Conservation (phyloP, 345 rosid species). For the Salix exigua region DNA sequence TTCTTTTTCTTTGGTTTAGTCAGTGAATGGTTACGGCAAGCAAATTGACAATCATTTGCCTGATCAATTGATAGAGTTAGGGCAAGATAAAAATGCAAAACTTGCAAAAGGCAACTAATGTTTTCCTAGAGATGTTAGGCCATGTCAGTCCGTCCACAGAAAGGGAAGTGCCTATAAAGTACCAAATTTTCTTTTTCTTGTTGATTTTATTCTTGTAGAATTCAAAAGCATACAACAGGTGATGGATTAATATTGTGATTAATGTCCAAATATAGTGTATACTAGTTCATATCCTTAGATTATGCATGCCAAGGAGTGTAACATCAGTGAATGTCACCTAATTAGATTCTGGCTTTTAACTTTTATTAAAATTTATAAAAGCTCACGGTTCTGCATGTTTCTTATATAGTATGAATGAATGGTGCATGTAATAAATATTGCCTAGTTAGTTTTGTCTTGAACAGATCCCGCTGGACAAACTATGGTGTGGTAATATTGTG, state of each 20-base stretch:
- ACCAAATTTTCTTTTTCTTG: background rate
- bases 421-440: background rate
- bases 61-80: background rate
- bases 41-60: background rate
- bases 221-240: background rate
- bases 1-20: conserved; percentile 8
- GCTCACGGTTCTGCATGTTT: background rate
- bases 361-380: background rate
- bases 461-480: background rate
- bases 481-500: background rate
- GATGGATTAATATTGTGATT: background rate
- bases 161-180: background rate
- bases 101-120: background rate
- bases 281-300: background rate
- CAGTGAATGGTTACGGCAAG: background rate
- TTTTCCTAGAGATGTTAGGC: background rate
- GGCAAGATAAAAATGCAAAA: background rate
- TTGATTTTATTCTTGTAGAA: background rate
- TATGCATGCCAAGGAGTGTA: background rate
- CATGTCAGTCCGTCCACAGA: background rate
- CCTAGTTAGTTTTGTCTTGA: background rate
- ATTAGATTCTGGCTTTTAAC: background rate
- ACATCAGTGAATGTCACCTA: background rate
- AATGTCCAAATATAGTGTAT: background rate
- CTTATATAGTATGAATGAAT: background rate